Evolutionary conservation across 2,329 filamentous ascomycete genomes (phyloP).

Genomic region (Ophiostoma tasmaniense): DNA sequence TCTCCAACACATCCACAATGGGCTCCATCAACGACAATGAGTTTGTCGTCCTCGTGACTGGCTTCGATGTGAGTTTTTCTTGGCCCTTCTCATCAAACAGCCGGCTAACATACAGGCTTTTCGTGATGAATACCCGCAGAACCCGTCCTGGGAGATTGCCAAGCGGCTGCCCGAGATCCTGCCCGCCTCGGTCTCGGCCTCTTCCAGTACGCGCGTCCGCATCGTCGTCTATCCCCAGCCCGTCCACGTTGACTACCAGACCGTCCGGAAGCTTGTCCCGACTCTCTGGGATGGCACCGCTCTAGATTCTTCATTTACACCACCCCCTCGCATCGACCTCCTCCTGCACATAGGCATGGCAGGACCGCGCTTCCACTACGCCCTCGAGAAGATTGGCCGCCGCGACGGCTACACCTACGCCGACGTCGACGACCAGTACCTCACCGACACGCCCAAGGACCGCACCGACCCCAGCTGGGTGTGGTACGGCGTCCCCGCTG

Average conservation of each 20-base stretch:
- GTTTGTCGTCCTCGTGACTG: constrained; percentile 51
- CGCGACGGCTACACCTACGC: constrained; percentile 61
- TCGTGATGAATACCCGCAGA: constrained; percentile 59
- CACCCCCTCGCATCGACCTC: constrained; percentile 41
- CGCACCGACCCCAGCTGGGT: constrained; percentile 39
- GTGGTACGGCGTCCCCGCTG: constrained; percentile 46
- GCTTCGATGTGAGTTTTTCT: constrained; percentile 45
- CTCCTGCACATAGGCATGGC: constrained; percentile 78
- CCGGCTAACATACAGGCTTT: constrained; percentile 54
- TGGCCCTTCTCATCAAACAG: neutral
- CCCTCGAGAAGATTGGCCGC: constrained; percentile 61
- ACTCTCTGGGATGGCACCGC: constrained; percentile 42
- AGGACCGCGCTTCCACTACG: constrained; percentile 53
- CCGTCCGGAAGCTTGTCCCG: constrained; percentile 56
- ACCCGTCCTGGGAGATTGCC: constrained; percentile 76
- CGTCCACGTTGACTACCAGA: constrained; percentile 62
- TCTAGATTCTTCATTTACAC: constrained; percentile 20
- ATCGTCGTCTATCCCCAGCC: constrained; percentile 58
- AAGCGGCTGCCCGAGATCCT: constrained; percentile 57
- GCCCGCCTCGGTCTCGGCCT: constrained; percentile 35
- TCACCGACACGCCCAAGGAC: constrained; percentile 40
- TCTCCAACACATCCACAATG: constrained; percentile 21
- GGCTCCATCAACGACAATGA: constrained; percentile 33
- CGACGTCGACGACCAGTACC: constrained; percentile 59
- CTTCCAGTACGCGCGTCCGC: constrained; percentile 38